Base-by-base conservation (phyloP, 2,329 filamentous ascomycete species). In the Gaeumannomyces sp. region DNA sequence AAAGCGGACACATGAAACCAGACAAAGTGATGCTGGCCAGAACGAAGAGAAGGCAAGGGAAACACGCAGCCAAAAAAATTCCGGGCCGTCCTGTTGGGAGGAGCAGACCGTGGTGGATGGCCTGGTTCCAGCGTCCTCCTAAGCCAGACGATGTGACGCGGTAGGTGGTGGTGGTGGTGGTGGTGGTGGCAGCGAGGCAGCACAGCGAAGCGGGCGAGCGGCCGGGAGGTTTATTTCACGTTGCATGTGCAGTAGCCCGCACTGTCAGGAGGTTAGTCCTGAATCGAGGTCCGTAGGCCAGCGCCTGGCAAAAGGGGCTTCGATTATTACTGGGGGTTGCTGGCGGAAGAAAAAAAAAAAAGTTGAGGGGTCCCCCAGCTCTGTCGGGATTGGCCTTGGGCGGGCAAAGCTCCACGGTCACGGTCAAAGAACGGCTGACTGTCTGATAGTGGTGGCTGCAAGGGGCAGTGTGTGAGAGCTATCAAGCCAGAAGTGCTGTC, bases 1-100 rank as follows among this genome's bases (percentile, higher is more conserved):
- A 65, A 68, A 59, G 50, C 65, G 58, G 35, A 50, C 27, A 59
- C 35, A 35, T 27, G 56, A 50, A 28, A 38, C 50, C 29, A 45
- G 33, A 56, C 29, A 59, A 62, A 33, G 53, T 56, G 11, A 59
- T 64, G 62, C 60, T 59, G 35, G 33, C 53, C 59, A 62, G 50
- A 27, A 53, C 45, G 45, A 35, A 58, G 45, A 61, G 60, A 57
- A 61, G 56, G 1, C n/a, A 57, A 65, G 22, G 58, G 60, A 60
- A 45, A 45, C 38, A 45, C 38, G 38, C 38, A 45, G 53, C 61
- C 61, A 62, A 58, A 60, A 64, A 38, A 31, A 64, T n/a, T 22
- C 45, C 45, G 22, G n/a, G 45, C 45, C 45, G 45, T 22, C 38
- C 38, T 22, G 16, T 50, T 50, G 19, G 38, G 38, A 19, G 45